Base-by-base conservation (phyloP, 345 rosid species). In the Cardamine resedifolia region DNA sequence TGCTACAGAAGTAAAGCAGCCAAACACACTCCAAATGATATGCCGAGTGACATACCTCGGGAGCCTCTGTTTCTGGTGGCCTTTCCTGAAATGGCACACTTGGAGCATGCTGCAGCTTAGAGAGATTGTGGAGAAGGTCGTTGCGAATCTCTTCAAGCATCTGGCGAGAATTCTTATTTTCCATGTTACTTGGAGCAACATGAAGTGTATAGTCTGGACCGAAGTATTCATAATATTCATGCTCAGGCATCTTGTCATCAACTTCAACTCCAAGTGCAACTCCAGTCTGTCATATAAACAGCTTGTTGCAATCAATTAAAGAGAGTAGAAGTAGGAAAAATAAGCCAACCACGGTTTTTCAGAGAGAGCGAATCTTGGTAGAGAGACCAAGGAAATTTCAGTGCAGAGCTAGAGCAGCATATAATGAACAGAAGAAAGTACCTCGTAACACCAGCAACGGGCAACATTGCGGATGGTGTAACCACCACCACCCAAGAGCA, bases 41-140 rank as follows among this genome's bases (percentile, higher is more conserved):
- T 19, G 34, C 52, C 12, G 23, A 45, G 74, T 30, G 68, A 77
- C 78, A 68, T 45, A 88, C 95, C 91, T 88, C 95, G 45, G 91
- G 87, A 75, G 85, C 49, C 79, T 86, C 88, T 21, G 96, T 84
- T 62, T 90, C 93, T 58, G 97, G 96, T 30, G 83, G 89, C 64
- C 93, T 84, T 81, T 91, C 99, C 77, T 87, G 96, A 79, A 95
- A 95, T 56, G 80, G 97, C 28, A 91, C 90, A 80, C 99, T 90
- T 53, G 99, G 97, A 61, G 99, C 97, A 88, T 95, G 99, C 82
- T 83, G 93, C 76, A 95, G 93, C 80, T 68, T 95, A 49, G 97
- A 86, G 74, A 95, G 96, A 82, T 95, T 73, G 4, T 90, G 96
- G 27, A 95, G 96, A 72, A 95, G 91, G 79, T 87, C 88, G 23